Percentiles rank a stretch among this genome's conserved stretches.
phyloP scores from a whole-genome alignment of 1,284 basidiomycete genomes.

The Macrocystidia cucumis region DNA sequence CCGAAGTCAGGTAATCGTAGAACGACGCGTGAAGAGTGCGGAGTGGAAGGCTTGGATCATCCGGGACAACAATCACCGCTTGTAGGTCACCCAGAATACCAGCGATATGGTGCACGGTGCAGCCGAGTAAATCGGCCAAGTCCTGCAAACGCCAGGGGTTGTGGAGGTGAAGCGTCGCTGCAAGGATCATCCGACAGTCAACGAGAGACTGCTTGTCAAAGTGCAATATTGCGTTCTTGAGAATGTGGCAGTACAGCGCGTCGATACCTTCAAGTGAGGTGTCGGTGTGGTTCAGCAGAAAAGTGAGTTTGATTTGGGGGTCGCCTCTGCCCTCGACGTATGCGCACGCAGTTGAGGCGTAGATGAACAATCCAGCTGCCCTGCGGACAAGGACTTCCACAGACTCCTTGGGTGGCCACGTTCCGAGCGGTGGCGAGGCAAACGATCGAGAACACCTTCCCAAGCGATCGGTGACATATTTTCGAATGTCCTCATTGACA shows the following conservation, averaged over 20 bases:
- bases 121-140: no score
- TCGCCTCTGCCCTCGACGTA: constrained; percentile 14
- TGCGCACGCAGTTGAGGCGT: constrained; percentile 16
- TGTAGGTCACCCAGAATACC: constrained; percentile 11
- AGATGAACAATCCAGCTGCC: constrained; percentile 20
- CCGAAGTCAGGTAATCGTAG: constrained; percentile 11
- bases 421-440: constrained; percentile 2
- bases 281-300: constrained; percentile 11
- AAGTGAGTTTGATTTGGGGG: constrained; percentile 11
- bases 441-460: neutral
- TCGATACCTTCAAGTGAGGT: no score
- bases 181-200: no score
- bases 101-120: no score
- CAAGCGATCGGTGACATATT: constrained; percentile 12
- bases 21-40: constrained; percentile 14
- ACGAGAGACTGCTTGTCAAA: no score
- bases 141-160: no score
- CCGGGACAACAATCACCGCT: constrained; percentile 12
- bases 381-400: constrained; percentile 11
- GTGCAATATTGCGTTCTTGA: no score
- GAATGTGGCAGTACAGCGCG: no score
- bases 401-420: constrained; percentile 13
- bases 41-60: constrained; percentile 8
- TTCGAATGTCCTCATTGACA: constrained; percentile 11
- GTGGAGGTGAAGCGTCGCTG: no score